Conservation (phyloP, 1,284 basidiomycete species). For the Moesziomyces sp. region DNA sequence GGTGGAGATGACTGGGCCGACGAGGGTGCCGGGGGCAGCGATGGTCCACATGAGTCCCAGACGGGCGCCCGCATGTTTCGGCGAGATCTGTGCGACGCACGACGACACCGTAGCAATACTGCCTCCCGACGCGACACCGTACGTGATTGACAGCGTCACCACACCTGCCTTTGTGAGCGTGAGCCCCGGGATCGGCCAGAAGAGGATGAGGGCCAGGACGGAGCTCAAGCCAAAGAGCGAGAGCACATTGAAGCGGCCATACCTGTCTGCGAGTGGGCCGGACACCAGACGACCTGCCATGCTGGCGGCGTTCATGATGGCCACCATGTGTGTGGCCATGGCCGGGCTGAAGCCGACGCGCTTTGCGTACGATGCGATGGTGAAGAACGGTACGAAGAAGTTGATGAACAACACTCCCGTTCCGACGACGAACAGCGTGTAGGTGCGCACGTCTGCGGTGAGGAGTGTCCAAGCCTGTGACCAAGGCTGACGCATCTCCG, state of each 20-base stretch:
- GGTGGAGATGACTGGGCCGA: slow-evolving; percentile 42
- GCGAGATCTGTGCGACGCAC: slow-evolving; percentile 36
- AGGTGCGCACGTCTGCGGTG: slow-evolving; percentile 19
- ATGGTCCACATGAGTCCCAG: slow-evolving; percentile 41
- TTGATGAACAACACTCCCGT: slow-evolving; percentile 39
- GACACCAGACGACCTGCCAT: slow-evolving; percentile 37
- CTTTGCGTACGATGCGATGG: slow-evolving; percentile 44
- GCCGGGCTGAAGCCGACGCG: slow-evolving; percentile 19
- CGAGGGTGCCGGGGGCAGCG: slow-evolving; percentile 36
- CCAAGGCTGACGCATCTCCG: slow-evolving; percentile 25
- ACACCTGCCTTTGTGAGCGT: slow-evolving; percentile 43
- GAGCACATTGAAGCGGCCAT: slow-evolving; percentile 42
- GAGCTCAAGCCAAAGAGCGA: slow-evolving; percentile 23
- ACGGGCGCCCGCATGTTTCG: slow-evolving; percentile 19
- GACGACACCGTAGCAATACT: slow-evolving; percentile 37
- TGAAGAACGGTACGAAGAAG: slow-evolving; percentile 50
- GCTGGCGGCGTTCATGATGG: slow-evolving; percentile 43
- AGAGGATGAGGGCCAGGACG: slow-evolving; percentile 25
- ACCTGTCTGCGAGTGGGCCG: slow-evolving; percentile 32
- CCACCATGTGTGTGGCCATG: slow-evolving; percentile 39
- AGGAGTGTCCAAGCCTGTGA: slow-evolving; percentile 21
- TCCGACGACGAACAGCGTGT: slow-evolving; percentile 38
- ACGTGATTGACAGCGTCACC: slow-evolving; percentile 16
- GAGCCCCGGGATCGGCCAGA: slow-evolving; percentile 43
- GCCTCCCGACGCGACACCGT: slow-evolving; percentile 37